Conservation (phyloP, 2,329 filamentous ascomycete genomes). For the Decorospora gaudefroyi region DNA sequence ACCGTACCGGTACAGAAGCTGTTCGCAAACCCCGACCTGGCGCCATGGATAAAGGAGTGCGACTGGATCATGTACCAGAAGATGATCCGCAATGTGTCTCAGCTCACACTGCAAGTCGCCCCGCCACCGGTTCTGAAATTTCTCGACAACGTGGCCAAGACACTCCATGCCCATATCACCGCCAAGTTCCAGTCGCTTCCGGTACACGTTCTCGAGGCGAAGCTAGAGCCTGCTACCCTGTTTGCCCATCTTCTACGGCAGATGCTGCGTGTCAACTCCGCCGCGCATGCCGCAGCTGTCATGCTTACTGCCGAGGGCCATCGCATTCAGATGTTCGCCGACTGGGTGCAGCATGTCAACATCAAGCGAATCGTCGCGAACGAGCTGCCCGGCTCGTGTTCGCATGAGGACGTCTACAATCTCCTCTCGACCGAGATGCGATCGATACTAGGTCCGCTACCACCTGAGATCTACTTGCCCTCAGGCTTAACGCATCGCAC, state of each 20-base stretch:
- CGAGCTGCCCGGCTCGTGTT: constrained; percentile 58
- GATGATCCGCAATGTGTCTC: constrained; percentile 89
- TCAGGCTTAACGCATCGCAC: constrained; percentile 55
- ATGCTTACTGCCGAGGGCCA: constrained; percentile 89
- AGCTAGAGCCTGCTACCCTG: constrained; percentile 83
- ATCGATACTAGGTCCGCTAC: constrained; percentile 69
- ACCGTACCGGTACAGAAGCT: constrained; percentile 96
- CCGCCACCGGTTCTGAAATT: constrained; percentile 86
- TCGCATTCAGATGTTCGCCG: constrained; percentile 91
- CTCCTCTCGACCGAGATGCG: constrained; percentile 66
- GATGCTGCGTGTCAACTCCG: constrained; percentile 86
- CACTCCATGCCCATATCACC: constrained; percentile 78
- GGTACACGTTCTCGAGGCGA: constrained; percentile 80
- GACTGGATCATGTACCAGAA: constrained; percentile 96
- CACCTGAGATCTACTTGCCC: constrained; percentile 67
- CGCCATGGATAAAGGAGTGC: constrained; percentile 92
- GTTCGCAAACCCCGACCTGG: constrained; percentile 77
- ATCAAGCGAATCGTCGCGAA: constrained; percentile 61
- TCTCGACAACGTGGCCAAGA: constrained; percentile 81
- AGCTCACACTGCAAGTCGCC: constrained; percentile 87
- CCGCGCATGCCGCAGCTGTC: constrained; percentile 90
- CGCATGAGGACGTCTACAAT: constrained; percentile 61
- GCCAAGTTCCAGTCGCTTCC: constrained; percentile 86
- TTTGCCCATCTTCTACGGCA: constrained; percentile 87
- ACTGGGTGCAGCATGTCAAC: constrained; percentile 73